phyloP scores from a whole-genome alignment of 352 stramenopile genomes.

The Phytophthora capsici region DNA sequence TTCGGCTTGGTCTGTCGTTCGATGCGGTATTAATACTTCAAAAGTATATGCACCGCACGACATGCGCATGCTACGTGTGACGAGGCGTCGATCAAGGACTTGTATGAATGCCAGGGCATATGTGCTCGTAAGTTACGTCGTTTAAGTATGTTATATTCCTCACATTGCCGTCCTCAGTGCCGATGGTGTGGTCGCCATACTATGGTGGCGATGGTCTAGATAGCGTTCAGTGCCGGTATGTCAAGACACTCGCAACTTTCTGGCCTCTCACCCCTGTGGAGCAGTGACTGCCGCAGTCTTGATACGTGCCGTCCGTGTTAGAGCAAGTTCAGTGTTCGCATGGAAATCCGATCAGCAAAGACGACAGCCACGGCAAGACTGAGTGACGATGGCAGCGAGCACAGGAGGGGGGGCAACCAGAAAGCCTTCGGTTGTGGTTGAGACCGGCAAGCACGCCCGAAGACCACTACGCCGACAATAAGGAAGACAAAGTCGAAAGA shows the following conservation, averaged over 20 bases:
- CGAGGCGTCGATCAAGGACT: neutral
- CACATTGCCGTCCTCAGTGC: too few relatives aligned
- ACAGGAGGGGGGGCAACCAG: slow-evolving; percentile 24
- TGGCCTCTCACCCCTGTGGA: too few relatives aligned
- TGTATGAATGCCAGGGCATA: too few relatives aligned
- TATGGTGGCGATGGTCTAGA: neutral
- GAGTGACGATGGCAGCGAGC: neutral
- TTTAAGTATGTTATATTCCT: too few relatives aligned
- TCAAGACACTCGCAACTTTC: slow-evolving; percentile 4
- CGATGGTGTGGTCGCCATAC: too few relatives aligned
- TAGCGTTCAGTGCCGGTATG: neutral
- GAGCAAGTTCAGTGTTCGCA: too few relatives aligned
- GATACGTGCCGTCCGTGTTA: too few relatives aligned
- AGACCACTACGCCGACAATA: slow-evolving; percentile 10
- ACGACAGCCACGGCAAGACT: slow-evolving; percentile 10
- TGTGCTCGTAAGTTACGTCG: too few relatives aligned
- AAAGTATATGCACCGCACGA: neutral
- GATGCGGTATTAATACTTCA: too few relatives aligned
- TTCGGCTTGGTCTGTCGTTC: too few relatives aligned
- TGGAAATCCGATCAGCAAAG: slow-evolving; percentile 26
- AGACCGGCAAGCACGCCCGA: slow-evolving; percentile 20
- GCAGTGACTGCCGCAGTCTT: too few relatives aligned
- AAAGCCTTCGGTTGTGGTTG: slow-evolving; percentile 20
- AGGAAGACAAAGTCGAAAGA: neutral
- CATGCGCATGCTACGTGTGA: neutral